Percentiles rank a stretch among this genome's conserved stretches.
phyloP scores from a whole-genome alignment of 495 filamentous ascomycete species.

The Hypoxylon cercidicola region DNA sequence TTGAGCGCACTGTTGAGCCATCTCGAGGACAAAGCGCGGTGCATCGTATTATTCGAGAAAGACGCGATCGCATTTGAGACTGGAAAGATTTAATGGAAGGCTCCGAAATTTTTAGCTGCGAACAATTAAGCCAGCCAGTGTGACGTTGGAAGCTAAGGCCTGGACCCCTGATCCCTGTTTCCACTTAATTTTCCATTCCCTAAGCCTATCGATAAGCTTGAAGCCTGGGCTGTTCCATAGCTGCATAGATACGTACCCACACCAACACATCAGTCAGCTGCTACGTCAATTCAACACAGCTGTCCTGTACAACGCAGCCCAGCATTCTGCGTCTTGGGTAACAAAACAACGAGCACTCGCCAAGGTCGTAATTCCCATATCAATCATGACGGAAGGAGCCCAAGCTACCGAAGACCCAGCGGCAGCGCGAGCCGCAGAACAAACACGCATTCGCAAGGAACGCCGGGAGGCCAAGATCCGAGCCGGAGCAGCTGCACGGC shows the following conservation, averaged over 20 bases:
- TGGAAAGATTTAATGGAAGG: neutral
- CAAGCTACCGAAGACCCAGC: constrained; percentile 51
- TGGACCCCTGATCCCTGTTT: neutral
- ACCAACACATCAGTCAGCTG: constrained; percentile 2
- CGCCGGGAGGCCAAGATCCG: constrained; percentile 90
- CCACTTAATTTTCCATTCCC: constrained; percentile 12
- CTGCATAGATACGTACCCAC: constrained; percentile 8
- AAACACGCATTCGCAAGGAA: constrained; percentile 88
- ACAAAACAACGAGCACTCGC: constrained; percentile 7
- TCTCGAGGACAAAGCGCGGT: constrained; percentile 57
- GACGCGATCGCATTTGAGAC: constrained; percentile 10
- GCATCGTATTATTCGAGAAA: constrained; percentile 49
- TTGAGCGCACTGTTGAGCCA: constrained; percentile 55
- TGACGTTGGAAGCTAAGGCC: constrained; percentile 6
- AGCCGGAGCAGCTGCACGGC: constrained; percentile 78
- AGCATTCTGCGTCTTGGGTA: constrained; percentile 13
- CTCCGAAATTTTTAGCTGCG: constrained; percentile 13
- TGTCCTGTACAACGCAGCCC: constrained; percentile 20
- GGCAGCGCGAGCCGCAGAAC: constrained; percentile 74
- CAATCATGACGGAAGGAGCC: constrained; percentile 40
- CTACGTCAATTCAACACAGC: neutral
- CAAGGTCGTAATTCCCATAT: neutral
- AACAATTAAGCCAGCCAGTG: constrained; percentile 12
- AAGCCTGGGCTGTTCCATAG: too few species aligned
- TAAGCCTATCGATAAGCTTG: constrained; percentile 39